These are phyloP conservation scores for Penicillium brevicompactum DNA, from an alignment of 2,329 filamentous ascomycete species.

Conservation along the genomic window DNA sequence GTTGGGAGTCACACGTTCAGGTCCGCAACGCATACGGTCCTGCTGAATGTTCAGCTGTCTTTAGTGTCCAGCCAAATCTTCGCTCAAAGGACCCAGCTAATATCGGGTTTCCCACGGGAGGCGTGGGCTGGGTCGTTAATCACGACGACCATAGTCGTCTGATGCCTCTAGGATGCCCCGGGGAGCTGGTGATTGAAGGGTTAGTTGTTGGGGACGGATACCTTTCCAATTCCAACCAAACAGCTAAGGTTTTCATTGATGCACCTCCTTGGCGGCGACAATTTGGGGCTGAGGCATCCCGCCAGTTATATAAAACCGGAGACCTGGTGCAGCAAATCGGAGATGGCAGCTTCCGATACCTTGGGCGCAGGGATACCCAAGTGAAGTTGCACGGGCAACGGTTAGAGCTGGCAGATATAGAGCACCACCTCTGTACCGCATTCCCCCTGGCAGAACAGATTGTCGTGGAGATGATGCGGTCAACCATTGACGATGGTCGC, in stretches of 20 bases:
- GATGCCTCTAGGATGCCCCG: constrained; percentile 4
- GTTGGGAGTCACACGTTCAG: constrained; percentile 38
- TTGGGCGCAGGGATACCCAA: neutral
- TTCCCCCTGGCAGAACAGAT: neutral
- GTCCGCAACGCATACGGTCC: constrained; percentile 46
- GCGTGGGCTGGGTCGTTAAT: constrained; percentile 6
- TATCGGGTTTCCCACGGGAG: constrained; percentile 1
- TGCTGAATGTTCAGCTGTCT: constrained; percentile 38
- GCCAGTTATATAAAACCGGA: neutral
- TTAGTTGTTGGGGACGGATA: neutral
- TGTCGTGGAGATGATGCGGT: neutral
- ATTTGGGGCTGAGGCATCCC: neutral
- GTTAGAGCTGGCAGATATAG: neutral
- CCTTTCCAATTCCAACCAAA: neutral
- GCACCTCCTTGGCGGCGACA: neutral
- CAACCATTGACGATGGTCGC: too few relatives aligned
- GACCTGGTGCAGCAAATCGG: neutral
- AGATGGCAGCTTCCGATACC: neutral
- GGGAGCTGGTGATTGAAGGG: constrained; percentile 7
- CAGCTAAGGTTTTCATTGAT: neutral
- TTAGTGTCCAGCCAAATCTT: constrained; percentile 28
- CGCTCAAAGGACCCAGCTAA: neutral
- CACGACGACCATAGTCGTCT: neutral
- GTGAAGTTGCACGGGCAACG: neutral
- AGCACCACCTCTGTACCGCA: neutral